These are phyloP conservation scores for Aureobasidium sp. DNA, from an alignment of 2,329 filamentous ascomycete genomes.

Conservation along the genomic window DNA sequence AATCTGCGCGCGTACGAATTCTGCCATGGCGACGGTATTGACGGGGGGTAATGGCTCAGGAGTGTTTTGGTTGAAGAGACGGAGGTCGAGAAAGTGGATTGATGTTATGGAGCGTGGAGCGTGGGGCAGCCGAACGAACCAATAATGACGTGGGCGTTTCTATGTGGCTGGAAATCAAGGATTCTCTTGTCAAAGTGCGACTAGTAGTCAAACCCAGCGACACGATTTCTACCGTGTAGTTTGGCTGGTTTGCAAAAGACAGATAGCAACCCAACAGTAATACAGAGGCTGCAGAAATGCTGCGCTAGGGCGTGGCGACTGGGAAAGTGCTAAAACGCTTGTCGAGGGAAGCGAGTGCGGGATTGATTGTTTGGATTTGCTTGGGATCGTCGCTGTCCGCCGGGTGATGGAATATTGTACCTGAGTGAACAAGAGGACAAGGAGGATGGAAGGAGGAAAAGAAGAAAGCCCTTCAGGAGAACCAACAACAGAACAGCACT, in stretches of 20 bases:
- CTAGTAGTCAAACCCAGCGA: neutral
- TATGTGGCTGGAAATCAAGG: neutral
- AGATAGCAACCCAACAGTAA: neutral
- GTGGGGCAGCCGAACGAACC: constrained; percentile 11
- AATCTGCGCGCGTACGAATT: constrained; percentile 98
- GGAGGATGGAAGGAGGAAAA: neutral
- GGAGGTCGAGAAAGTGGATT: neutral
- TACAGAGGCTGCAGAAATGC: neutral
- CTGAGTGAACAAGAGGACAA: neutral
- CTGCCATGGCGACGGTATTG: constrained; percentile 66
- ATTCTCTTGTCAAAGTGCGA: neutral
- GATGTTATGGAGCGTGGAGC: neutral
- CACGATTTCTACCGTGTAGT: neutral
- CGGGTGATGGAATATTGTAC: neutral
- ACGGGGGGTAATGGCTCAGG: constrained; percentile 13
- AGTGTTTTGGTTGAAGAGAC: neutral
- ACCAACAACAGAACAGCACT: neutral
- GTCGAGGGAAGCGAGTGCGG: neutral
- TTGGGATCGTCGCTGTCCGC: constrained; percentile 1
- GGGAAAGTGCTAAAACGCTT: constrained; percentile 2
- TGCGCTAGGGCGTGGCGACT: neutral
- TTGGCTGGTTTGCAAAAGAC: neutral
- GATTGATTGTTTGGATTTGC: neutral
- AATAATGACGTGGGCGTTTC: constrained; percentile 1
- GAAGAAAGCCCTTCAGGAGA: neutral